Conservation (phyloP, 2,329 filamentous ascomycete genomes). For the Aureobasidium sp. region DNA sequence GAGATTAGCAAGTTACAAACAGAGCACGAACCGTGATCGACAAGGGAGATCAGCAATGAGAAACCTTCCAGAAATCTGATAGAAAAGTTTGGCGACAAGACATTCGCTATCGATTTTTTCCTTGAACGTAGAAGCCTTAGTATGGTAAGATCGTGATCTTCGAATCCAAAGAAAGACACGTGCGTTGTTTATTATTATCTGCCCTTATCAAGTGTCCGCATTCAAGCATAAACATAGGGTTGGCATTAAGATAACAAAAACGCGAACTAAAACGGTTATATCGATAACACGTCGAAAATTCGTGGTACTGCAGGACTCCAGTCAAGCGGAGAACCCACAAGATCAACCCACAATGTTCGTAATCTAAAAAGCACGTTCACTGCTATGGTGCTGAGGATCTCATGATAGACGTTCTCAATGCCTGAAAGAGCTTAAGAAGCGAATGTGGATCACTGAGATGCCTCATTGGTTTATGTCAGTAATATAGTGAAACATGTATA, state of each 20-base stretch:
- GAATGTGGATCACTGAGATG: not conserved
- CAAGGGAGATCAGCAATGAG: not conserved
- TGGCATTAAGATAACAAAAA: constrained; percentile 2
- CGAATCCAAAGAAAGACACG: not conserved
- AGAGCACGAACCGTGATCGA: not conserved
- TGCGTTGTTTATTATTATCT: not conserved
- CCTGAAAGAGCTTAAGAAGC: not conserved
- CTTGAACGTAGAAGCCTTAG: not conserved
- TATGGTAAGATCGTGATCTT: not conserved
- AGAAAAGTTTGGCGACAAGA: not conserved
- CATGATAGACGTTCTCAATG: not conserved
- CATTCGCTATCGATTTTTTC: not conserved
- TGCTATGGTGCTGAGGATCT: not conserved
- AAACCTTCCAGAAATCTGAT: not conserved
- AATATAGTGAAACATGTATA: not conserved
- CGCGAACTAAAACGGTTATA: constrained; percentile 5
- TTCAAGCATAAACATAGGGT: constrained; percentile 12
- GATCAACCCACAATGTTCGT: not conserved
- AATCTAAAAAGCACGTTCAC: not conserved
- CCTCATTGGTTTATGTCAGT: not conserved
- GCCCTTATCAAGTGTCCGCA: not conserved
- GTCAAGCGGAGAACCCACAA: not conserved
- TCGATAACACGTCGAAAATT: not conserved
- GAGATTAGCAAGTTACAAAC: constrained; percentile 3
- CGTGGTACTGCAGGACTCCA: too few species aligned